Evolutionary conservation across 192 early-diverging fungal species (phyloP).

Genomic region (Phlyctochytrium arcticum): DNA sequence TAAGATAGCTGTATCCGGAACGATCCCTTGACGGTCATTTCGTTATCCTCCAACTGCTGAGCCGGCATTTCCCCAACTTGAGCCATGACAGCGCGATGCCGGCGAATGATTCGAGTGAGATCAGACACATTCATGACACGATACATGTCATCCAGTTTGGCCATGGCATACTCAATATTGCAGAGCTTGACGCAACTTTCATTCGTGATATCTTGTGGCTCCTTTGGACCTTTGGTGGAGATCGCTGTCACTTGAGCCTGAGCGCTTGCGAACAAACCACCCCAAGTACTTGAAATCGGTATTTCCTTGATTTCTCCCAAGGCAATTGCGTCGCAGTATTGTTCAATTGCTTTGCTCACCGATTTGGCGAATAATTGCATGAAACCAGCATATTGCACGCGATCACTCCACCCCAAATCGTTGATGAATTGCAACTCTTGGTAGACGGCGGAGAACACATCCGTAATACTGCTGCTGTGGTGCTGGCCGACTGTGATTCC

Average conservation of each 20-base stretch:
- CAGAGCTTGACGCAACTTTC: conserved; percentile 57
- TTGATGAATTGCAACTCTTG: conserved; percentile 50
- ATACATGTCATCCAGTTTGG: conserved; percentile 52
- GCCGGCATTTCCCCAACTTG: conserved; percentile 15
- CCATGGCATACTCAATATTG: conserved; percentile 52
- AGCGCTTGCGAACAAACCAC: conserved; percentile 27
- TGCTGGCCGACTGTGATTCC: conserved; percentile 15
- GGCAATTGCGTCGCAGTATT: conserved; percentile 56
- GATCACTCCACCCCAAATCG: conserved; percentile 47
- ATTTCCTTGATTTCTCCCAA: conserved; percentile 31
- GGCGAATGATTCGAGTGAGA: conserved; percentile 32
- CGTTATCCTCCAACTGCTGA: conserved; percentile 19
- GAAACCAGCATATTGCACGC: conserved; percentile 47
- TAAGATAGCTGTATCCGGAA: conserved; percentile 48
- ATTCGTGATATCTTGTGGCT: conserved; percentile 45
- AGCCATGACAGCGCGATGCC: conserved; percentile 42
- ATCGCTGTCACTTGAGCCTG: conserved; percentile 14
- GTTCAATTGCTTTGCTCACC: conserved; percentile 50
- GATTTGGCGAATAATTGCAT: conserved; percentile 46
- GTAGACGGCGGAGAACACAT: conserved; percentile 50
- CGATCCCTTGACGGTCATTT: conserved; percentile 33
- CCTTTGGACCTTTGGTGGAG: conserved; percentile 23
- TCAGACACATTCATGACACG: conserved; percentile 47
- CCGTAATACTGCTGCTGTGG: conserved; percentile 46
- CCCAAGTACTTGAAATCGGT: conserved; percentile 17